These are phyloP conservation scores for Bipolaris cookei DNA, from an alignment of 2,329 filamentous ascomycete species.

Conservation along the genomic window DNA sequence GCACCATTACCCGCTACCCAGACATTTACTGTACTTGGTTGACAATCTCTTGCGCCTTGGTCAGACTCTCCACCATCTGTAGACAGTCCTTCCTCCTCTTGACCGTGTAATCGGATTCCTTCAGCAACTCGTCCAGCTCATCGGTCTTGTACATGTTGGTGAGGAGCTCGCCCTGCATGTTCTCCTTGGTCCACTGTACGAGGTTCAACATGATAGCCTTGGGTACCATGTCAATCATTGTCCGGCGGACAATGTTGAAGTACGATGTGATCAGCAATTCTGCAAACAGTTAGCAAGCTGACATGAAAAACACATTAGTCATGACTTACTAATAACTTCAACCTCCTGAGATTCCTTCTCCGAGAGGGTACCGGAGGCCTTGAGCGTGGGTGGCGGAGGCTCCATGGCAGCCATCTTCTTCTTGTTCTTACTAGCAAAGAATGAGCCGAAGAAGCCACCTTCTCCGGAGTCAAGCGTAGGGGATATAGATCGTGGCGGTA, in stretches of 20 bases:
- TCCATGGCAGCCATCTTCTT: slow-evolving; percentile 99
- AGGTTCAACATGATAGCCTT: slow-evolving; percentile 99
- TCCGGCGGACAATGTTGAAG: slow-evolving; percentile 96
- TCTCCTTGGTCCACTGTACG: slow-evolving; percentile 94
- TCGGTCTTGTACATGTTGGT: slow-evolving; percentile 96
- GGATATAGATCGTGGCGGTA: slow-evolving; percentile 75
- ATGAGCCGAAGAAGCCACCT: slow-evolving; percentile 92
- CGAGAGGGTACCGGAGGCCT: slow-evolving; percentile 90
- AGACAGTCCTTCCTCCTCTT: slow-evolving; percentile 96
- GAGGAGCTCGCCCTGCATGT: slow-evolving; percentile 96
- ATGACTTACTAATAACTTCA: slow-evolving; percentile 88
- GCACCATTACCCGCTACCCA: slow-evolving; percentile 6
- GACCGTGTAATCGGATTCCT: slow-evolving; percentile 97
- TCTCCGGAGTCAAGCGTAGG: slow-evolving; percentile 73
- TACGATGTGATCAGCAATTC: slow-evolving; percentile 96
- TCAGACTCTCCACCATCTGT: slow-evolving; percentile 96
- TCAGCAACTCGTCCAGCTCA: slow-evolving; percentile 90
- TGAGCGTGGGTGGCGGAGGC: slow-evolving; percentile 86
- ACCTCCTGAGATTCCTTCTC: slow-evolving; percentile 96
- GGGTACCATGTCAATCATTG: slow-evolving; percentile 99
- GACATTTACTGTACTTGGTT: slow-evolving; percentile 64
- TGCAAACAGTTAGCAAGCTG: slow-evolving; percentile 48
- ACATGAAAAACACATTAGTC: background rate
- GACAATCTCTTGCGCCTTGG: slow-evolving; percentile 93
- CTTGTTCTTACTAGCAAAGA: slow-evolving; percentile 99